Evolutionary conservation across 192 early-diverging fungal species (phyloP).

Genomic region (Coemansia sp.): DNA sequence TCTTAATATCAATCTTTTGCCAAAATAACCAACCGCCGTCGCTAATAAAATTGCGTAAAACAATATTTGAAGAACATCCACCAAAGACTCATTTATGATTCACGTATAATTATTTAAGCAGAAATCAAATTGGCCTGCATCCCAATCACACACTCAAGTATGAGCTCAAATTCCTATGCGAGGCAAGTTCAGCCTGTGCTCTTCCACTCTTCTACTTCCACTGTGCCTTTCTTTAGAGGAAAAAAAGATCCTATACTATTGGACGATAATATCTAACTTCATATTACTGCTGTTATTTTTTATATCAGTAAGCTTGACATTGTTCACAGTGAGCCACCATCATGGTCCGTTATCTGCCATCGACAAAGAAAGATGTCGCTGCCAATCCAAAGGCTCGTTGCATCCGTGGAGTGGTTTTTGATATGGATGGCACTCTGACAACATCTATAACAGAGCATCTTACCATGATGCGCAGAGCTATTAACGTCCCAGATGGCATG

Average conservation of each 20-base stretch:
- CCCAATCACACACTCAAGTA: no score
- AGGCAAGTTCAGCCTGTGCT: neutral
- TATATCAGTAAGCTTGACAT: neutral
- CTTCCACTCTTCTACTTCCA: neutral
- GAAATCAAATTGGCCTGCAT: no score
- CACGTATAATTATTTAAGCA: no score
- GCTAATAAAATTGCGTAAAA: neutral
- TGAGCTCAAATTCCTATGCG: neutral
- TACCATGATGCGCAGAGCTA: slow-evolving; percentile 28
- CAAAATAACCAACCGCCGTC: no score
- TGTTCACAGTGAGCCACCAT: neutral
- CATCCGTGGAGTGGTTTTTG: slow-evolving; percentile 50
- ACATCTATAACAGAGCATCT: slow-evolving; percentile 48
- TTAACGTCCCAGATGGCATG: slow-evolving; percentile 37
- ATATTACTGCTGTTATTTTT: neutral
- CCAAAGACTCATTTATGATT: no score
- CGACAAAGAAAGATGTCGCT: slow-evolving; percentile 25
- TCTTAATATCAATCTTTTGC: no score
- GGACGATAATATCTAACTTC: neutral
- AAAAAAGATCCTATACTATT: neutral
- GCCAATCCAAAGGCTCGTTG: slow-evolving; percentile 28
- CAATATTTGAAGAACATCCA: no score
- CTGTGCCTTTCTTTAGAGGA: neutral
- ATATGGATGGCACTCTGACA: slow-evolving; percentile 55
- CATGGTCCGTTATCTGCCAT: slow-evolving; percentile 39